A percentile compares a stretch with the other conserved stretches of the same genome.
phyloP scores from a whole-genome alignment of 768 basidiomycete species.

The Scleroderma bovista region DNA sequence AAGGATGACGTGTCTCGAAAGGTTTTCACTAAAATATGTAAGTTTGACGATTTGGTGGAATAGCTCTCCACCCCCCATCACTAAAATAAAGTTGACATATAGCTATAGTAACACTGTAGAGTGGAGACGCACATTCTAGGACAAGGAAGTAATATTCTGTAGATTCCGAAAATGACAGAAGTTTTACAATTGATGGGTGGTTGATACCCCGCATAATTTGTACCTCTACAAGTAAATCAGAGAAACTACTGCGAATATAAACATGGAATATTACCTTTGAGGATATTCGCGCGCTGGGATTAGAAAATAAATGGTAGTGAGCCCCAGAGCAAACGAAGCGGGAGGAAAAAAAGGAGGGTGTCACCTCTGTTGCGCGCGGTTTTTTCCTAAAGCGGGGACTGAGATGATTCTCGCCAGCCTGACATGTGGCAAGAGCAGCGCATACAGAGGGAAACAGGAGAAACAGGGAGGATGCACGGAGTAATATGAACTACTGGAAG shows the following conservation, averaged over 20 bases:
- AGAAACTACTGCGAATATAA: background rate
- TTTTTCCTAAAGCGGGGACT: constrained; percentile 94
- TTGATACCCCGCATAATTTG: constrained; percentile 97
- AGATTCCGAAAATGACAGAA: constrained; percentile 89
- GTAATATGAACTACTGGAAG: constrained; percentile 25
- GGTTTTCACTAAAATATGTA: constrained; percentile 96
- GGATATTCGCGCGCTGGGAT: constrained; percentile 89
- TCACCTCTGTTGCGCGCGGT: constrained; percentile 97
- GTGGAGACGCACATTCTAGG: constrained; percentile 67
- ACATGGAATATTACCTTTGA: constrained; percentile 59
- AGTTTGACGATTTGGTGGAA: constrained; percentile 99
- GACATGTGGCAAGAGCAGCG: constrained; percentile 27
- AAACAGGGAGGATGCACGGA: constrained; percentile 16
- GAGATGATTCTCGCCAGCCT: constrained; percentile 92
- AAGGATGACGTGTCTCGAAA: constrained; percentile 94
- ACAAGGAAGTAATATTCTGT: constrained; percentile 91
- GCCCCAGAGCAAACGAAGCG: constrained; percentile 11
- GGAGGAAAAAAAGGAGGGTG: constrained; percentile 16
- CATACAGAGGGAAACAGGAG: constrained; percentile 9
- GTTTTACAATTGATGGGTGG: constrained; percentile 90
- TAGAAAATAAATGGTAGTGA: constrained; percentile 12
- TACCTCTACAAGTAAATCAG: constrained; percentile 59
- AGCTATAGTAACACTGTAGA: constrained; percentile 1
- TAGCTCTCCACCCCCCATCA: constrained; percentile 96
- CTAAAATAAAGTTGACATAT: constrained; percentile 34